Base-by-base conservation (phyloP, 2,329 filamentous ascomycete genomes). In the Colletotrichum eleusines region DNA sequence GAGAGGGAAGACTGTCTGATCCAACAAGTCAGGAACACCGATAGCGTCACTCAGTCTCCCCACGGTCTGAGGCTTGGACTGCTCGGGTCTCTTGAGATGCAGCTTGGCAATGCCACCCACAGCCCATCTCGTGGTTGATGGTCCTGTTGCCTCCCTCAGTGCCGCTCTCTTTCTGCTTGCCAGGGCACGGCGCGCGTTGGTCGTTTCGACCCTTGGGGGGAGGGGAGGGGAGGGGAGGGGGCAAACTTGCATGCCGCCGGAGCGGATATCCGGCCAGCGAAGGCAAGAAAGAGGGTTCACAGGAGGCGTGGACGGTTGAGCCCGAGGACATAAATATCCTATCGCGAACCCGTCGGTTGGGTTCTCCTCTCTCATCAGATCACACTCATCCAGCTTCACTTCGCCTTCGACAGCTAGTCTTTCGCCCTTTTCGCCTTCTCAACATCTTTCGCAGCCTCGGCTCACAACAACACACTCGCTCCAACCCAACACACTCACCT, bases 361-460 rank as follows among this genome's bases (percentile, higher is more conserved):
- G 28, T 35, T 12, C 50, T 51, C 50, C 26, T 26, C 31, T 20
- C 40, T 71, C 69, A 71, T 69, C 66, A 57, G 66, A 66, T 69
- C 64, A 71, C 58, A 44, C 38, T 58, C 58, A 58, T n/a, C 23
- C 54, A 59, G 46, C 69, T 71, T 71, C 69, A 69, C 53, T 71
- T 71, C 69, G 59, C 64, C 58, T 69, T 71, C 69, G 69, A 71
- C 65, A 71, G 69, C 69, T 71, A 71, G 69, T 59, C 69, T 71
- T 23, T 71, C 69, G 69, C 64, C 35, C 51, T 48, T 68, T 63
- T 63, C 50, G 50, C 33, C 50, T 44, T 26, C 48, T 33, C 31
- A 7, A 60, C 66, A 40, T 16, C 58, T 63, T 63, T 54, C 55
- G n/a, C 57, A 71, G 69, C 58, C 46, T 71, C 69, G 69, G 69